Percentiles rank a stretch among this genome's conserved stretches.
phyloP scores from a whole-genome alignment of 208 protist species.

The Trypanosoma scelopori region DNA sequence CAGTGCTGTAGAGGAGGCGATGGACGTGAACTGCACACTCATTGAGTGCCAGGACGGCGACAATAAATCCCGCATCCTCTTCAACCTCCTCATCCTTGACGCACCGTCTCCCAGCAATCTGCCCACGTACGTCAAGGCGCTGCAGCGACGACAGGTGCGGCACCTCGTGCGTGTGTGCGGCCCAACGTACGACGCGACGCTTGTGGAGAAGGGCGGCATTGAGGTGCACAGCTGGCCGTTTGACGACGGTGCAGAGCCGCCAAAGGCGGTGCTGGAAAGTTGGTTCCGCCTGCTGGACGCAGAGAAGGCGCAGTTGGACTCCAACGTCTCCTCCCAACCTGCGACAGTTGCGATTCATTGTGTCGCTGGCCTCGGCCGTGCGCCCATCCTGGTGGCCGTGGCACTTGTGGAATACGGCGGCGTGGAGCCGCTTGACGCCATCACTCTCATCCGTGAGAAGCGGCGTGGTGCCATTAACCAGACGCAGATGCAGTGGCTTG shows the following conservation, averaged over 20 bases:
- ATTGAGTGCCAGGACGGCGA: conserved; percentile 75
- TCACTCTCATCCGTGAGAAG: conserved; percentile 75
- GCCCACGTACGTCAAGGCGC: conserved; percentile 89
- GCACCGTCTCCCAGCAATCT: conserved; percentile 84
- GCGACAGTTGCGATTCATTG: conserved; percentile 89
- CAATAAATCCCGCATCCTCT: conserved; percentile 36
- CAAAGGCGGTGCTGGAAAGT: conserved; percentile 65
- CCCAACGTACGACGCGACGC: conserved; percentile 73
- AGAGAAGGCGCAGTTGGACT: conserved; percentile 40
- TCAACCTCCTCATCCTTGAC: conserved; percentile 87
- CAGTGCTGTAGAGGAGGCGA: conserved; percentile 12
- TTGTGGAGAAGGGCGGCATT: conserved; percentile 69
- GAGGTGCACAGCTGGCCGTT: conserved; percentile 89
- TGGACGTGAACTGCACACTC: conserved; percentile 85
- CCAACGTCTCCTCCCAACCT: conserved; percentile 15
- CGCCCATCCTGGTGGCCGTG: conserved; percentile 91
- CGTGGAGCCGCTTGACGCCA: conserved; percentile 79
- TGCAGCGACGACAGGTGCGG: conserved; percentile 70
- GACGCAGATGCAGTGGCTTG: conserved; percentile 89
- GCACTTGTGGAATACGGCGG: conserved; percentile 88
- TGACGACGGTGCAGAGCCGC: conserved; percentile 89
- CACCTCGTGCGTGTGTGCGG: conserved; percentile 89
- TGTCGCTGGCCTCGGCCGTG: conserved; percentile 90
- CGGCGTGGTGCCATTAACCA: conserved; percentile 90
- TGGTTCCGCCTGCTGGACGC: conserved; percentile 82